Evolutionary conservation across 1,284 basidiomycete genomes (phyloP).

Genomic region (Lentinus polychrous): DNA sequence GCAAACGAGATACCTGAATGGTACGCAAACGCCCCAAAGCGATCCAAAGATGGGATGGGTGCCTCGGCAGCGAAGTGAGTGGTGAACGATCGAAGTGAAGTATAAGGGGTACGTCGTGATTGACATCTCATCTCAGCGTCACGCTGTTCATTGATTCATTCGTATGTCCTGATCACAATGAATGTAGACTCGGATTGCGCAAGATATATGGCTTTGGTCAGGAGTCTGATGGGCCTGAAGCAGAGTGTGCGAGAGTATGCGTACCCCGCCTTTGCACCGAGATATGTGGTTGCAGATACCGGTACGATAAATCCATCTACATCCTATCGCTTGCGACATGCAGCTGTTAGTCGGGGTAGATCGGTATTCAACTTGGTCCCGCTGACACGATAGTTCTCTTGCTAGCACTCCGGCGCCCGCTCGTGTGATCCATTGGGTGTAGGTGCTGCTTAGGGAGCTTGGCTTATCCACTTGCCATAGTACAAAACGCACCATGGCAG

Average conservation of each 20-base stretch:
- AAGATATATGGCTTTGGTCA: too few species aligned
- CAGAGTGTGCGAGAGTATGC: too few species aligned
- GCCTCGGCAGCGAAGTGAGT: constrained; percentile 3
- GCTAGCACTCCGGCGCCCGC: too few species aligned
- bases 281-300: neutral
- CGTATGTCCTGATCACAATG: constrained; percentile 3
- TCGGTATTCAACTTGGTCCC: neutral
- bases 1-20: constrained; percentile 69
- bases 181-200: too few species aligned
- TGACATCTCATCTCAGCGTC: constrained; percentile 4
- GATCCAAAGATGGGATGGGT: constrained; percentile 15
- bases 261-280: neutral
- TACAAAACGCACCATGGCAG: neutral
- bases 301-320: too few species aligned
- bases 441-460: too few species aligned
- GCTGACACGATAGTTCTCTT: neutral
- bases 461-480: too few species aligned
- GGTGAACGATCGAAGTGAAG: constrained; percentile 3
- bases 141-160: constrained; percentile 2
- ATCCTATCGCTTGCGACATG: too few species aligned
- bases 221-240: too few species aligned
- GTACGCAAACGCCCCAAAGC: constrained; percentile 58
- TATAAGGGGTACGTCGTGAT: neutral
- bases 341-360: too few species aligned
- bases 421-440: constrained; percentile 1